Conservation (phyloP, 192 early-diverging fungal genomes). For the Coemansia sp. region DNA sequence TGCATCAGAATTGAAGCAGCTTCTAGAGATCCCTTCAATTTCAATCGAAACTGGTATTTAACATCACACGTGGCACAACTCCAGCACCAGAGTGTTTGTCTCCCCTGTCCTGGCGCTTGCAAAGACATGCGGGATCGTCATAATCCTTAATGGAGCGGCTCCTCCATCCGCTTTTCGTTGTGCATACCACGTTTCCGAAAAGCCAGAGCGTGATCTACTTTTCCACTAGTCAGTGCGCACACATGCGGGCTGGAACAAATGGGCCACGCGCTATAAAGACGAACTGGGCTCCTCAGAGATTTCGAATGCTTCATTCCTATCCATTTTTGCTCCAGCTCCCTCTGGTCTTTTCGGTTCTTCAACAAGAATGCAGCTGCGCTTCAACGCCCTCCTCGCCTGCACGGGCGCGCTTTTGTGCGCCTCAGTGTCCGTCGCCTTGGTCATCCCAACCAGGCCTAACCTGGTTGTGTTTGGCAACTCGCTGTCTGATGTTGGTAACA, state of each 20-base stretch:
- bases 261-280: not conserved
- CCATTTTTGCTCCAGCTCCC: not conserved
- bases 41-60: not conserved
- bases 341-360: not conserved
- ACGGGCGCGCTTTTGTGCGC: not conserved
- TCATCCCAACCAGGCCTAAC: not conserved
- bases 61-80: not conserved
- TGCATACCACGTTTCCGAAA: not conserved
- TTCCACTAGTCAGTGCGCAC: no score
- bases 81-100: no score
- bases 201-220: no score
- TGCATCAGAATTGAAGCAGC: not conserved
- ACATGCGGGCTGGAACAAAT: not conserved
- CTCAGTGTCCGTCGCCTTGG: not conserved
- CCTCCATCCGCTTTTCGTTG: not conserved
- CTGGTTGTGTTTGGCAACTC: conserved; percentile 10
- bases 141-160: not conserved
- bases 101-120: no score
- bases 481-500: conserved; percentile 6
- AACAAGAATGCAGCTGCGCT: not conserved
- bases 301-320: not conserved
- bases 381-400: not conserved
- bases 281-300: not conserved
- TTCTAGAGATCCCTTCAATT: not conserved
- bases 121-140: not conserved